Conservation (phyloP, 2,329 filamentous ascomycete species). For the Colletotrichum brevisporum region DNA sequence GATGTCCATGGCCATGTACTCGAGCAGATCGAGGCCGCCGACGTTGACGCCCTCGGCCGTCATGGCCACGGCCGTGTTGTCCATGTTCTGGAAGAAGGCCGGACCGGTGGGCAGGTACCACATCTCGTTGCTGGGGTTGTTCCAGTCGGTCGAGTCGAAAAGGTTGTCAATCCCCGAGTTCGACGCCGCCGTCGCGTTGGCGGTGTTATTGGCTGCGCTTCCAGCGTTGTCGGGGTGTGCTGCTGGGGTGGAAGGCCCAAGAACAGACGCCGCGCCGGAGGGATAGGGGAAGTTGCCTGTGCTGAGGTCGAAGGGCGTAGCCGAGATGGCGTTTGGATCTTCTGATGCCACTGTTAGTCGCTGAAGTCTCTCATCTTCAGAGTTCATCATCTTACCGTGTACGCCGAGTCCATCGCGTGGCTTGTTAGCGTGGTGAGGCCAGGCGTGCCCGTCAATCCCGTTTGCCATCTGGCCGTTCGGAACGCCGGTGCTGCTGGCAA, state of each 20-base stretch:
- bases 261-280: conserved; percentile 59
- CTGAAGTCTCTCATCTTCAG: conserved; percentile 32
- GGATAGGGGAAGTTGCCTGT: conserved; percentile 69
- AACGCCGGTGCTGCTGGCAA: conserved; percentile 40
- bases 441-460: conserved; percentile 35
- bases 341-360: conserved; percentile 23
- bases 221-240: conserved; percentile 51
- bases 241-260: conserved; percentile 66
- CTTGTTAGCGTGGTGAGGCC: conserved; percentile 54
- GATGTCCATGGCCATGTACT: conserved; percentile 76
- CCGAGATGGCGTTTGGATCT: conserved; percentile 64
- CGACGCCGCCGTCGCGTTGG: conserved; percentile 40
- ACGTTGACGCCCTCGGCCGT: conserved; percentile 78
- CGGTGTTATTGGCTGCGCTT: conserved; percentile 45
- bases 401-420: conserved; percentile 57
- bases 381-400: conserved; percentile 48
- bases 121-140: conserved; percentile 70
- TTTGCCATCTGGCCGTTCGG: conserved; percentile 28
- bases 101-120: conserved; percentile 77
- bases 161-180: conserved; percentile 51
- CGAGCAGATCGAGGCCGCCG: conserved; percentile 75
- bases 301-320: conserved; percentile 73
- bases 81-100: conserved; percentile 76
- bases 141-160: conserved; percentile 67
- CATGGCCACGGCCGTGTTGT: conserved; percentile 73